phyloP scores from a whole-genome alignment of 805 yeast species.

The Lipomyces japonicus region DNA sequence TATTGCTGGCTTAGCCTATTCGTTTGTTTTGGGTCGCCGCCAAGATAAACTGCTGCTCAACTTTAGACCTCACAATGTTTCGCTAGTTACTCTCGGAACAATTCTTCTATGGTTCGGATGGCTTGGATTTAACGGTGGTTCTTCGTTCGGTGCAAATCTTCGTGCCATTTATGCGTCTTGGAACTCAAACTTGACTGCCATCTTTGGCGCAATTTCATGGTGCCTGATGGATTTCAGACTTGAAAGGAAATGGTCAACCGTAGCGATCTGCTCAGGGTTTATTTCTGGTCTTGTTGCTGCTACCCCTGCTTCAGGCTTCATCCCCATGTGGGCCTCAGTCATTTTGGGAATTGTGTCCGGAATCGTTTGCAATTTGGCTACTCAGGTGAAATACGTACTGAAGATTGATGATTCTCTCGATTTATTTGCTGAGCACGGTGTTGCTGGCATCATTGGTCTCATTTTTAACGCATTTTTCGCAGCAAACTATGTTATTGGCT shows the following conservation, averaged over 20 bases:
- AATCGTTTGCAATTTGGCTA: constrained; percentile 80
- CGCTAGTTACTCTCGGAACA: constrained; percentile 86
- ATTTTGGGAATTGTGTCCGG: constrained; percentile 80
- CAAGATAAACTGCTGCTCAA: constrained; percentile 62
- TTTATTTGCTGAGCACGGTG: constrained; percentile 97
- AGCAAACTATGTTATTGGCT: constrained; percentile 81
- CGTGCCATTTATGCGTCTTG: constrained; percentile 84
- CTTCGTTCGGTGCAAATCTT: constrained; percentile 75
- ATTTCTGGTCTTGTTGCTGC: constrained; percentile 97
- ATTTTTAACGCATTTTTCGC: constrained; percentile 87
- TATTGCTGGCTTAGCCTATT: constrained; percentile 80
- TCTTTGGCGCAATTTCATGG: constrained; percentile 90
- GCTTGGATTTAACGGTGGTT: constrained; percentile 92
- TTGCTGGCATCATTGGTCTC: constrained; percentile 89
- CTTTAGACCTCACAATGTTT: constrained; percentile 88
- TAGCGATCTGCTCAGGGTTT: constrained; percentile 91
- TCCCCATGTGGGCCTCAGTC: constrained; percentile 88
- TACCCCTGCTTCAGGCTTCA: constrained; percentile 88
- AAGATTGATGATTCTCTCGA: constrained; percentile 90
- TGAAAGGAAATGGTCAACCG: constrained; percentile 89
- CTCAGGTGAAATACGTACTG: constrained; percentile 76
- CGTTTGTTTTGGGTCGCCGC: constrained; percentile 62
- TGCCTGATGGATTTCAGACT: constrained; percentile 81
- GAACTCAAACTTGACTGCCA: constrained; percentile 88
- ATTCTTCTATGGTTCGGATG: constrained; percentile 88